Evolutionary conservation across 2,329 filamentous ascomycete genomes (phyloP), one percentile per base, ranked within the genome.

Genomic region (Fusarium hainanense): DNA sequence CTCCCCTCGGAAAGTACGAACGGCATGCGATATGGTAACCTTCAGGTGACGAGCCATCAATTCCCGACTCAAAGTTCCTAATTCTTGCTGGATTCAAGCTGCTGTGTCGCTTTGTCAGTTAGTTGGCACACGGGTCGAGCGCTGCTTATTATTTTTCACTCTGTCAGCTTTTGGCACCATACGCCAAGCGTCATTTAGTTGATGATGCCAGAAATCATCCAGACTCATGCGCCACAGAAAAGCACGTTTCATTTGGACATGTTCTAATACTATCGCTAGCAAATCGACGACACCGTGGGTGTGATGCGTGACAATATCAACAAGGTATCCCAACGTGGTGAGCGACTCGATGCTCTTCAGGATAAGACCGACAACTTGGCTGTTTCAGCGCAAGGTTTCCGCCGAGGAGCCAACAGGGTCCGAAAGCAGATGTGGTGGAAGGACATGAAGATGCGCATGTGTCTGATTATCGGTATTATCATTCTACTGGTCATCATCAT

Each of bases 361-460:
- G 92, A 96, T 82, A 97, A 97, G 88, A 98, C 93, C 72, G 90
- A 98, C 84, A 97, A 97, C 83, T 88, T 99, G 74, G 94, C 94
- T 65, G 89, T 91, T 69, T 97, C 94, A 37, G 95, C 96, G 63
- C 94, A 97, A 81, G 94, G 93, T 69, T 99, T 99, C 89, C 93
- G 94, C 77, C 91, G 94, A 74, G 95, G 96, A 71, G 96, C 97
- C 82, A 99, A 98, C 86, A 88, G 93, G 76, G 95, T 99, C 75
- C 90, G 96, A 82, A 95, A 94, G 87, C 91, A 97, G 83, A 98
- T 98, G 95, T 98, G 95, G 95, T 98, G 94, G 95, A 98, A 98
- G 88, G 95, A 98, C 79, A 97, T 98, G 93, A 98, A 98, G 90
- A 99, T 99, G 96, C 91, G 96, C 82, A 96, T 98, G 87, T 98